Conservation (phyloP, 2,329 filamentous ascomycete species). For the Tolypocladium ophioglossoides region DNA sequence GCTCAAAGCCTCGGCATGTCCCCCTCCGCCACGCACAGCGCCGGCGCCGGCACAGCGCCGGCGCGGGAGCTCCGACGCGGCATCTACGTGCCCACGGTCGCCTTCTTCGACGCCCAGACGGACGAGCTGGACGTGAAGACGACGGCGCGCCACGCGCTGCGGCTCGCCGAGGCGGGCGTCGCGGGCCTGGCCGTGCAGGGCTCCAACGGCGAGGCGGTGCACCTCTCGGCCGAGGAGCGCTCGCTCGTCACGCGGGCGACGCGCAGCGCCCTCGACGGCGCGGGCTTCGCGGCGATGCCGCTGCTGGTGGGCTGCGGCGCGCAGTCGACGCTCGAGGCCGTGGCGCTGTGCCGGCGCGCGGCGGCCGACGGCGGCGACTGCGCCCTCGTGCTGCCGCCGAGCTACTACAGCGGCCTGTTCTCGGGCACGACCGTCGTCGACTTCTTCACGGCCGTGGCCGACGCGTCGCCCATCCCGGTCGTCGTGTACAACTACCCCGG, state of each 20-base stretch:
- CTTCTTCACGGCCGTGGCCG: slow-evolving; percentile 54
- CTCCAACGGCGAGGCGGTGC: slow-evolving; percentile 65
- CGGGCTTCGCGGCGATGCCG: slow-evolving; percentile 43
- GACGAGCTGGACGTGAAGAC: slow-evolving; percentile 44
- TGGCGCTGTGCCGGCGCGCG: slow-evolving; percentile 55
- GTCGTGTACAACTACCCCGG: slow-evolving; percentile 55
- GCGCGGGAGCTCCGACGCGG: slow-evolving; percentile 17
- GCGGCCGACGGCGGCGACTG: slow-evolving; percentile 53
- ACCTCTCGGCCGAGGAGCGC: slow-evolving; percentile 54
- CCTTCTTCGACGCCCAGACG: slow-evolving; percentile 51
- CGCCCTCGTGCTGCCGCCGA: slow-evolving; percentile 56
- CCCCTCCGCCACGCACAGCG: not conserved
- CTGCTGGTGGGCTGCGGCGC: slow-evolving; percentile 61
- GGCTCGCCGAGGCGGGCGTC: slow-evolving; percentile 52
- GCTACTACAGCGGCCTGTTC: slow-evolving; percentile 54
- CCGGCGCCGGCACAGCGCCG: not conserved
- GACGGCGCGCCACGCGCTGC: slow-evolving; percentile 39
- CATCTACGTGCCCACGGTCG: slow-evolving; percentile 51
- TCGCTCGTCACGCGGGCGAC: slow-evolving; percentile 49
- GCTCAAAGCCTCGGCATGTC: not conserved
- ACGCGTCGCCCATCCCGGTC: slow-evolving; percentile 44
- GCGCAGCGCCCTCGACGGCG: slow-evolving; percentile 47
- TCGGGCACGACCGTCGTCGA: slow-evolving; percentile 44
- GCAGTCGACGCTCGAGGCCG: slow-evolving; percentile 56
- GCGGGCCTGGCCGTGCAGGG: slow-evolving; percentile 59